Conservation (phyloP, 331 rosid genomes). For the Quercus phellos region DNA sequence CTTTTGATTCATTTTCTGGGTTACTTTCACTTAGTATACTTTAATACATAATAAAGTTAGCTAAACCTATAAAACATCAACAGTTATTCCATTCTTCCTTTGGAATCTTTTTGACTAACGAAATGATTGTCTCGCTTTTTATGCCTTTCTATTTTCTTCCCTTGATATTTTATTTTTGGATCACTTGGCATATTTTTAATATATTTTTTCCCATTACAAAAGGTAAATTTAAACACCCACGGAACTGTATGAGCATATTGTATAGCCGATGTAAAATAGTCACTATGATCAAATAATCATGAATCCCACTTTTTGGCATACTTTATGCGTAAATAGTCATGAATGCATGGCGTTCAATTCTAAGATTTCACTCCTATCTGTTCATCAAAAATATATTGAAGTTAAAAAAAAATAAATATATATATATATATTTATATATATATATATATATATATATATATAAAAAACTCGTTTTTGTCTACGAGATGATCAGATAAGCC, state of each 20-base stretch:
- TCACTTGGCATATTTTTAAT: not conserved
- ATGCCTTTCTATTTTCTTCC: not conserved
- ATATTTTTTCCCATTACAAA: not conserved
- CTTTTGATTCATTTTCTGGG: not conserved
- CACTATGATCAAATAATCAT: not conserved
- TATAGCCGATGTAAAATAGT: not conserved
- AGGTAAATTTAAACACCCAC: not conserved
- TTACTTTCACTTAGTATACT: not conserved
- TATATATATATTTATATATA: too few species aligned
- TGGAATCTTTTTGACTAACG: constrained; percentile 5
- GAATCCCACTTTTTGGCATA: not conserved
- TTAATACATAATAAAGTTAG: not conserved
- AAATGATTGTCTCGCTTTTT: not conserved
- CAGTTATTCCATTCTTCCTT: not conserved
- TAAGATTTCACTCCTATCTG: too few species aligned
- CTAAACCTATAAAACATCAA: not conserved
- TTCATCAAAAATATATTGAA: too few species aligned
- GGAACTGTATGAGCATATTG: not conserved
- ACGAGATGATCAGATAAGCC: too few species aligned
- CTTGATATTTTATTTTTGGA: not conserved
- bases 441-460: too few species aligned
- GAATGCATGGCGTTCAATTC: too few species aligned
- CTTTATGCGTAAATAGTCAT: too few species aligned
- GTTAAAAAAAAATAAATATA: too few species aligned
- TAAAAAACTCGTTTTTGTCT: too few species aligned